A percentile compares a stretch with the other conserved stretches of the same genome.
Conservation (phyloP, 257 asterid species). For the Scutellaria baicalensis region DNA sequence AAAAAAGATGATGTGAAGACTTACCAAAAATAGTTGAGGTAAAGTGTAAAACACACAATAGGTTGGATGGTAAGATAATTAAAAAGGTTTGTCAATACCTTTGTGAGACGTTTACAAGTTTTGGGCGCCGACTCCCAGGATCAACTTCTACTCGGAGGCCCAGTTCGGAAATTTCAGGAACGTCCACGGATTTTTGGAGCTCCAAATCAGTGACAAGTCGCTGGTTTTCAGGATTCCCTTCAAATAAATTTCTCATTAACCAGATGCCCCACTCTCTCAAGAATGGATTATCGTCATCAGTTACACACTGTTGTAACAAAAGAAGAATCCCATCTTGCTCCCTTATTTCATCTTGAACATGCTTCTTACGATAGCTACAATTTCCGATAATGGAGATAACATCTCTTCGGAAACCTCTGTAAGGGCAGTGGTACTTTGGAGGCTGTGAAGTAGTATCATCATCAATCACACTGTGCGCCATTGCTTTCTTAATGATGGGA, state of each 20-base stretch:
- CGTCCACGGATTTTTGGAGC: conserved; percentile 62
- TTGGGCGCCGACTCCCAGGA: conserved; percentile 61
- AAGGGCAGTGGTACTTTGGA: conserved; percentile 48
- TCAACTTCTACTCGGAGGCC: conserved; percentile 80
- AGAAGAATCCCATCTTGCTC: conserved; percentile 54
- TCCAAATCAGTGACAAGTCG: conserved; percentile 45
- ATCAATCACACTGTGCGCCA: conserved; percentile 18
- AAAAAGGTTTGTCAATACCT: neutral
- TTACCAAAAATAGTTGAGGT: neutral
- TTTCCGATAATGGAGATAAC: conserved; percentile 68
- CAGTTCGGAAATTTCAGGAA: conserved; percentile 52
- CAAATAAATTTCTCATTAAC: conserved; percentile 58
- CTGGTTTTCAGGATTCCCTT: conserved; percentile 72
- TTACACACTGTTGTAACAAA: conserved; percentile 66
- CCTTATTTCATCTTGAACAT: conserved; percentile 66
- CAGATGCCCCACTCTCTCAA: conserved; percentile 96
- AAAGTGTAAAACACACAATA: neutral
- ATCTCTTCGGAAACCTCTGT: conserved; percentile 79
- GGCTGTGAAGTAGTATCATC: conserved; percentile 15
- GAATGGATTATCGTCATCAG: conserved; percentile 82
- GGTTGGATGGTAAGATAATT: neutral
- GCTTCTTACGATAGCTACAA: conserved; percentile 50
- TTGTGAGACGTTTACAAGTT: conserved; percentile 53
- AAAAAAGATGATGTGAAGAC: neutral
- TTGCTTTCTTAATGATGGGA: conserved; percentile 42